Percentiles rank a stretch among this genome's conserved stretches.
These are phyloP conservation scores for Cucumis melo DNA, from an alignment of 306 rosid species.

Conservation along the genomic window DNA sequence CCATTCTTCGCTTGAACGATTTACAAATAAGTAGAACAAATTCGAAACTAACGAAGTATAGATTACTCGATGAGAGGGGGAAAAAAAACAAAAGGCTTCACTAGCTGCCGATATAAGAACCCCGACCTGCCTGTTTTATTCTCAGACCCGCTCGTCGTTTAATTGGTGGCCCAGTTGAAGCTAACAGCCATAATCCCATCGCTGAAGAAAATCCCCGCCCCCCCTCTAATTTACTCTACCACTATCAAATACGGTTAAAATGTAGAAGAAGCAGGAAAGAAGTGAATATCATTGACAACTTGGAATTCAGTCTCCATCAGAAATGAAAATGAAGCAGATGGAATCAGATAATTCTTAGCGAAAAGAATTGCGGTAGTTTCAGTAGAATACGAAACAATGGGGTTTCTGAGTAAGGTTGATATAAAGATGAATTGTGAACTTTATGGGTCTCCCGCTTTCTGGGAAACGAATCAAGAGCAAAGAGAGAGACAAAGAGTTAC, in stretches of 20 bases:
- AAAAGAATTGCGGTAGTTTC: background rate
- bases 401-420: background rate
- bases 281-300: constrained; percentile 9
- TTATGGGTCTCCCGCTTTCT: constrained; percentile 9
- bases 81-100: background rate
- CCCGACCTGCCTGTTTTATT: constrained; percentile 81
- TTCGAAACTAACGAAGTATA: constrained; percentile 9
- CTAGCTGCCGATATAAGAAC: constrained; percentile 92
- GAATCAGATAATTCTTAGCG: background rate
- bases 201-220: constrained; percentile 12
- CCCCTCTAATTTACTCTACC: background rate
- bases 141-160: constrained; percentile 63
- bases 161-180: constrained; percentile 54
- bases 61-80: background rate
- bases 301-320: constrained; percentile 13
- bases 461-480: constrained; percentile 17
- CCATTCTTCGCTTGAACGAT: constrained; percentile 38
- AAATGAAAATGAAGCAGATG: constrained; percentile 4
- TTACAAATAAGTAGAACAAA: constrained; percentile 10
- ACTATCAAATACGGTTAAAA: constrained; percentile 10
- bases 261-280: constrained; percentile 9
- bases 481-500: background rate
- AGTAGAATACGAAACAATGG: background rate
- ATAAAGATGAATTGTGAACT: background rate
- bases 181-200: constrained; percentile 39